phyloP scores from a whole-genome alignment of 768 basidiomycete genomes.

The Kwoniella mangroviensis region DNA sequence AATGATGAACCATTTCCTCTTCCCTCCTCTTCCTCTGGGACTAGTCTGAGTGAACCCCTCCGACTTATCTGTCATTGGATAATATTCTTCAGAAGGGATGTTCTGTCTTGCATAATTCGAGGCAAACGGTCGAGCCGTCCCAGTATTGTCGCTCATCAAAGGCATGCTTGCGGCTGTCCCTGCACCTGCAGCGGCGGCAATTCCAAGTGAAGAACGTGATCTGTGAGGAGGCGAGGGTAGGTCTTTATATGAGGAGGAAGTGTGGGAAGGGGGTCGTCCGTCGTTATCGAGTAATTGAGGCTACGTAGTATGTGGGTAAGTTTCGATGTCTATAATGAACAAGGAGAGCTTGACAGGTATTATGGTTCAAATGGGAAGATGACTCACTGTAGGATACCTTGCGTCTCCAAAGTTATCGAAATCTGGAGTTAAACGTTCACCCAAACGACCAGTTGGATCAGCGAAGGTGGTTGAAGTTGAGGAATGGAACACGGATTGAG shows the following conservation, averaged over 20 bases:
- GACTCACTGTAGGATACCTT: constrained; percentile 14
- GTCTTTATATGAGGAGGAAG: constrained; percentile 11
- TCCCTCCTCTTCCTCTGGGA: constrained; percentile 8
- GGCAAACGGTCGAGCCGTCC: constrained; percentile 13
- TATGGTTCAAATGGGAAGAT: not conserved
- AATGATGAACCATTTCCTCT: constrained; percentile 52
- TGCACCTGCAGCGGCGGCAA: not conserved
- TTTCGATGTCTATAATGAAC: too few species aligned
- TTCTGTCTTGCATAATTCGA: constrained; percentile 38
- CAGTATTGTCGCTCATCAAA: constrained; percentile 3
- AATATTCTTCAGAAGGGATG: constrained; percentile 45
- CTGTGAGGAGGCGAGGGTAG: constrained; percentile 20
- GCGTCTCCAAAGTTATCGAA: constrained; percentile 10
- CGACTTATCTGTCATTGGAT: constrained; percentile 17
- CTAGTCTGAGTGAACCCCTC: constrained; percentile 5
- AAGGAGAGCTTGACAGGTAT: too few species aligned
- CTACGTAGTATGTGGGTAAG: not conserved
- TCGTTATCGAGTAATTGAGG: not conserved
- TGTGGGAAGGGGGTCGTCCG: not conserved
- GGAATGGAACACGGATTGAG: not conserved
- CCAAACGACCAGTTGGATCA: too few species aligned
- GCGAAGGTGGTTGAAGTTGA: not conserved
- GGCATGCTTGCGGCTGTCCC: not conserved
- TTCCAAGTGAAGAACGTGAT: not conserved
- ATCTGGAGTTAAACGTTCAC: not conserved